These are phyloP conservation scores for Combretum micranthum DNA, from an alignment of 345 rosid species.

Conservation along the genomic window DNA sequence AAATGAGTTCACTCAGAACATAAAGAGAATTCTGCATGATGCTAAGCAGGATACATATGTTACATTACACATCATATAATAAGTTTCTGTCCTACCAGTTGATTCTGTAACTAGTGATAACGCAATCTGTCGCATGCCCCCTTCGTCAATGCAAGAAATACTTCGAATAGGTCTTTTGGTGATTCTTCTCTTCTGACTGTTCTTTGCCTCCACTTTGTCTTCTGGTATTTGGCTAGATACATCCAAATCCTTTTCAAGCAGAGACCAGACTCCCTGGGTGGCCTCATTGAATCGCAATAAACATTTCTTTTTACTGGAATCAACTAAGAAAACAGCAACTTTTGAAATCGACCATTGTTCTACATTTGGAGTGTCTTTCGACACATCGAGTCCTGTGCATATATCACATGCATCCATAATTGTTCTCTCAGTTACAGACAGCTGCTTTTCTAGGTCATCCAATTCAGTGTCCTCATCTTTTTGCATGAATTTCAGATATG, in stretches of 20 bases:
- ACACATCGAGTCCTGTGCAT: constrained; percentile 39
- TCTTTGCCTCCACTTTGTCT: constrained; percentile 9
- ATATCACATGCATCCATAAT: constrained; percentile 67
- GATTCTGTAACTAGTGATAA: constrained; percentile 56
- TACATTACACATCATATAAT: not conserved
- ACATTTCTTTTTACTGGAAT: constrained; percentile 43
- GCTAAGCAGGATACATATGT: not conserved
- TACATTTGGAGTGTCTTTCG: constrained; percentile 26
- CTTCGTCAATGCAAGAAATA: constrained; percentile 28
- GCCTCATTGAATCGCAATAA: constrained; percentile 36
- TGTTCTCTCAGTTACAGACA: constrained; percentile 42
- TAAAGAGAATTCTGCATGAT: too few species aligned
- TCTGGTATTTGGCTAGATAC: constrained; percentile 16
- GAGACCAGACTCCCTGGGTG: constrained; percentile 67
- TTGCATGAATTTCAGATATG: constrained; percentile 39
- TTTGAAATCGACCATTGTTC: constrained; percentile 54
- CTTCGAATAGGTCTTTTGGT: constrained; percentile 16
- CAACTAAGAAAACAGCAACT: constrained; percentile 56
- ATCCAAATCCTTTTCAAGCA: constrained; percentile 53
- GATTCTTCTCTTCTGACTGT: constrained; percentile 28
- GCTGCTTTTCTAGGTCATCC: constrained; percentile 32
- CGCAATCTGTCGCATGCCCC: constrained; percentile 36
- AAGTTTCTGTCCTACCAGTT: constrained; percentile 25
- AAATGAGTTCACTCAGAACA: too few species aligned
- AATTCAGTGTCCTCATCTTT: constrained; percentile 23